A percentile compares a stretch with the other conserved stretches of the same genome.
These are phyloP conservation scores for Claviceps monticola DNA, from an alignment of 2,329 filamentous ascomycete genomes.

Conservation along the genomic window DNA sequence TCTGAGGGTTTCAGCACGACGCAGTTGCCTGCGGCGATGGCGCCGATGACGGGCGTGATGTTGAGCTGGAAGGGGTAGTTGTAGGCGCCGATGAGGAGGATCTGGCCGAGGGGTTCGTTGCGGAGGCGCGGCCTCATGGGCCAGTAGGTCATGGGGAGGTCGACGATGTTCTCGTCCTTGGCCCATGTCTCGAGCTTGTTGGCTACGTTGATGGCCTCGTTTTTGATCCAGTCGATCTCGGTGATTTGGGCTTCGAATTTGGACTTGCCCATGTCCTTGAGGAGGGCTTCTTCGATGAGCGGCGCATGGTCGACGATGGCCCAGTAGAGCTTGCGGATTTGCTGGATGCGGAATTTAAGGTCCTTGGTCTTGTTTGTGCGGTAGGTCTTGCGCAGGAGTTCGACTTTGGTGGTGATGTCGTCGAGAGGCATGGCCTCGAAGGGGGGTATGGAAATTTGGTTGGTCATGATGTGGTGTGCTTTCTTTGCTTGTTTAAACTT, in stretches of 20 bases:
- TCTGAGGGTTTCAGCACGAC: conserved; percentile 87
- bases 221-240: conserved; percentile 67
- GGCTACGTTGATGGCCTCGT: conserved; percentile 67
- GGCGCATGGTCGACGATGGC: conserved; percentile 65
- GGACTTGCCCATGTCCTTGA: conserved; percentile 66
- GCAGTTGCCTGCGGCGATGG: conserved; percentile 85
- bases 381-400: conserved; percentile 54
- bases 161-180: conserved; percentile 62
- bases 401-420: conserved; percentile 47
- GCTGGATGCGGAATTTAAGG: conserved; percentile 65
- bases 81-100: conserved; percentile 81
- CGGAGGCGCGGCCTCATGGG: conserved; percentile 61
- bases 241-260: conserved; percentile 57
- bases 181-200: conserved; percentile 70
- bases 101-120: conserved; percentile 76
- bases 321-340: conserved; percentile 94
- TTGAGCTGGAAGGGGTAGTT: conserved; percentile 85
- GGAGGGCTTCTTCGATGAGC: conserved; percentile 60
- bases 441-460: conserved; percentile 25
- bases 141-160: conserved; percentile 55
- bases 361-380: conserved; percentile 68
- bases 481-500: neutral
- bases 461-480: conserved; percentile 20
- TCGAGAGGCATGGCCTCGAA: conserved; percentile 52
- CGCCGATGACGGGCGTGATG: conserved; percentile 68